Conservation (phyloP, 1,139 yeast genomes). For the Blastobotrys indianensis region DNA sequence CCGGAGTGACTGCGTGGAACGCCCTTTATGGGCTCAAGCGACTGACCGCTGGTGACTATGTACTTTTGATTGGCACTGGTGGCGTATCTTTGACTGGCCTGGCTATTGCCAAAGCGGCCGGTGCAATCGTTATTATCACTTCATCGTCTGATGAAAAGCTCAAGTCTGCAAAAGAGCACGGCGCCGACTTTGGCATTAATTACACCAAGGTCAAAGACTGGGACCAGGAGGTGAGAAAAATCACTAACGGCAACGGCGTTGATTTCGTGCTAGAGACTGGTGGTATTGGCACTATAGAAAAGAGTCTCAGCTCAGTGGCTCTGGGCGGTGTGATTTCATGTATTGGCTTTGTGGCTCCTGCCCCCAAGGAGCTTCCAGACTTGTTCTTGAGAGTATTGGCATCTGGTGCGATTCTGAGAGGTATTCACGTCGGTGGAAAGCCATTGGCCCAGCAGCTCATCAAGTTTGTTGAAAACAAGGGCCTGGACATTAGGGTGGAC, state of each 20-base stretch:
- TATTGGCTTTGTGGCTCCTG: constrained; percentile 16
- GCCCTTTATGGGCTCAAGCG: constrained; percentile 15
- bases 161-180: constrained; percentile 11
- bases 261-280: constrained; percentile 18
- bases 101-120: constrained; percentile 20
- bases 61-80: constrained; percentile 19
- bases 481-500: constrained; percentile 15
- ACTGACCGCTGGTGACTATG: constrained; percentile 18
- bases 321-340: constrained; percentile 15
- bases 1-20: constrained; percentile 20
- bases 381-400: constrained; percentile 9
- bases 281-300: constrained; percentile 15
- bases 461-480: constrained; percentile 14
- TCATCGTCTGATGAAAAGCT: constrained; percentile 20
- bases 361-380: constrained; percentile 14
- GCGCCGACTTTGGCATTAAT: constrained; percentile 16
- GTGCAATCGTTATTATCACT: constrained; percentile 17
- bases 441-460: constrained; percentile 13
- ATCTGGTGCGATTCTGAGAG: constrained; percentile 14
- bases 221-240: constrained; percentile 14
- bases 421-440: constrained; percentile 16
- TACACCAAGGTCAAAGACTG: constrained; percentile 15
- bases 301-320: constrained; percentile 13
- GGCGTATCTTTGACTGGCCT: constrained; percentile 19
- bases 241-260: constrained; percentile 14